These are phyloP conservation scores for Mucor saturninus DNA, from an alignment of 371 early-diverging fungal genomes.

Conservation along the genomic window DNA sequence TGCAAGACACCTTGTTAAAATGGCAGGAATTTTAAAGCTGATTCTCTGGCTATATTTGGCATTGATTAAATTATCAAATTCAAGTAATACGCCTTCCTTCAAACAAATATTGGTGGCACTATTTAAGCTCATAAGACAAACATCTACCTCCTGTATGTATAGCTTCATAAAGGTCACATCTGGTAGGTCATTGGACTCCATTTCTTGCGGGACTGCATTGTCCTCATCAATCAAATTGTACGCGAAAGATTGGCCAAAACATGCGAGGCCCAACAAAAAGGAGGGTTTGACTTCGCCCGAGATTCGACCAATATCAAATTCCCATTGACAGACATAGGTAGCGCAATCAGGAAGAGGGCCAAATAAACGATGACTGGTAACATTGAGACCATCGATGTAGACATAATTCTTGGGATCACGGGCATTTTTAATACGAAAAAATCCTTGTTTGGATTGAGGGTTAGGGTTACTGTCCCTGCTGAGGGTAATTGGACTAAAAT, in stretches of 20 bases:
- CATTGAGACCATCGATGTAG: conserved; percentile 64
- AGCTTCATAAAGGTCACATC: conserved; percentile 74
- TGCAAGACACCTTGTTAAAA: conserved; percentile 62
- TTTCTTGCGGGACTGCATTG: conserved; percentile 66
- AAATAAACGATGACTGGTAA: conserved; percentile 75
- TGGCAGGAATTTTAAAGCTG: conserved; percentile 63
- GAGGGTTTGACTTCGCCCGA: conserved; percentile 74
- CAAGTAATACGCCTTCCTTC: conserved; percentile 61
- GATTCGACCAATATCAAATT: conserved; percentile 69
- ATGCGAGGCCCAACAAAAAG: conserved; percentile 61
- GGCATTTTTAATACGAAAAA: conserved; percentile 40
- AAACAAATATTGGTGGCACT: conserved; percentile 61
- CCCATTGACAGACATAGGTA: conserved; percentile 79
- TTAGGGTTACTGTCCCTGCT: conserved; percentile 52
- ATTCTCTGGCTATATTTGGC: conserved; percentile 64
- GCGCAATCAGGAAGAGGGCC: conserved; percentile 75
- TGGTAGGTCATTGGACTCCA: conserved; percentile 51
- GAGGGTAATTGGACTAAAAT: conserved; percentile 68
- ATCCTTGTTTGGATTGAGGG: conserved; percentile 32
- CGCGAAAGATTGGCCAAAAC: conserved; percentile 67
- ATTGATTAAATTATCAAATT: conserved; percentile 73
- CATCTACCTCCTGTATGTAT: conserved; percentile 61
- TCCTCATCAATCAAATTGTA: conserved; percentile 78
- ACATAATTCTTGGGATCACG: conserved; percentile 58
- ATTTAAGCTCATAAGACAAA: conserved; percentile 68